Conservation (phyloP, 352 stramenopile genomes). For the Elongisporangium anandrum region DNA sequence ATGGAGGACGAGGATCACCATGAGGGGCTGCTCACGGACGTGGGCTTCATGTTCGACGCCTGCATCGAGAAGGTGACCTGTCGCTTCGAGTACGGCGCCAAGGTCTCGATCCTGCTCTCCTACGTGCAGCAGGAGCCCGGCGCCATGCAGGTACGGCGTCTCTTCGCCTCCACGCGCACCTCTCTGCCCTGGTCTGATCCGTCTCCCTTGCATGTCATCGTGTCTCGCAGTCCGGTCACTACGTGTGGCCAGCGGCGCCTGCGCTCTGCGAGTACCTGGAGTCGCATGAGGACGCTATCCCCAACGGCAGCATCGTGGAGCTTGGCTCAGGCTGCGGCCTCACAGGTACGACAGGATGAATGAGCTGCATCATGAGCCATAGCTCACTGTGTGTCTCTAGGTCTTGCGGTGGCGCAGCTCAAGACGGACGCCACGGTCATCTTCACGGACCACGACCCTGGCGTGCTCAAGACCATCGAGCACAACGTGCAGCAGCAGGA, state of each 20-base stretch:
- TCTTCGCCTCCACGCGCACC: background rate
- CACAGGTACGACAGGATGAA: too few species aligned
- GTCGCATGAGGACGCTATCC: constrained; percentile 36
- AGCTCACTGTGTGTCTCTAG: background rate
- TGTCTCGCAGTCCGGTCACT: constrained; percentile 42
- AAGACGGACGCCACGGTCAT: constrained; percentile 53
- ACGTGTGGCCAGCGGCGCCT: constrained; percentile 64
- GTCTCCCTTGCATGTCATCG: background rate
- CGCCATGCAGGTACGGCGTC: constrained; percentile 23
- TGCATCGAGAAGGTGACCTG: constrained; percentile 63
- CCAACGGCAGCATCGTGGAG: constrained; percentile 56
- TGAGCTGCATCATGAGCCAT: too few species aligned
- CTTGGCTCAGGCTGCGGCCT: constrained; percentile 64
- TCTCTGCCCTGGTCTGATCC: constrained; percentile 3
- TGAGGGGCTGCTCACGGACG: constrained; percentile 36
- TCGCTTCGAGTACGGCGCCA: constrained; percentile 49
- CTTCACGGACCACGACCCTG: constrained; percentile 78
- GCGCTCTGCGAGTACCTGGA: constrained; percentile 65
- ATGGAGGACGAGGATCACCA: constrained; percentile 20
- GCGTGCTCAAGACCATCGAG: constrained; percentile 78
- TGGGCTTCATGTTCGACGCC: constrained; percentile 68
- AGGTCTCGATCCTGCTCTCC: constrained; percentile 65
- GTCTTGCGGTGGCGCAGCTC: constrained; percentile 60
- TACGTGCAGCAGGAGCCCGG: constrained; percentile 61
- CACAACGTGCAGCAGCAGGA: constrained; percentile 65